Conservation (phyloP, 768 basidiomycete genomes). For the Mycena rebaudengoi region DNA sequence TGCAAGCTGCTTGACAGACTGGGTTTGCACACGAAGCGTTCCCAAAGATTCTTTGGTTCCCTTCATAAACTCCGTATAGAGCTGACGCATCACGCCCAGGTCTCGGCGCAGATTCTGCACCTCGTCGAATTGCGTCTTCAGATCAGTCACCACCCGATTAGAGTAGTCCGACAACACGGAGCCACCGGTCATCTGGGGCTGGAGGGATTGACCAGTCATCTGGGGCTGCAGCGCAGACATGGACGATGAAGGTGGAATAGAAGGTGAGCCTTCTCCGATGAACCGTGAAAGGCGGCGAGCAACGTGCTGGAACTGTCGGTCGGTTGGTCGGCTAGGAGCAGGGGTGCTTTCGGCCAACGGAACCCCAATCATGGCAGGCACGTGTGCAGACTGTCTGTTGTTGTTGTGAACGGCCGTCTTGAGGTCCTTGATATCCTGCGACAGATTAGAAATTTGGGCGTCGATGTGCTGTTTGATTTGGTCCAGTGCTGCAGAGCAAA, state of each 20-base stretch:
- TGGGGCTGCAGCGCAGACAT: conserved; percentile 60
- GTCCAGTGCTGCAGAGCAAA: conserved; percentile 76
- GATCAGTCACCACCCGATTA: conserved; percentile 76
- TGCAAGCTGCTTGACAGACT: conserved; percentile 88
- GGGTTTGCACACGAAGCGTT: conserved; percentile 82
- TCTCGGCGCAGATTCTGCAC: conserved; percentile 94
- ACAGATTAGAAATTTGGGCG: conserved; percentile 81
- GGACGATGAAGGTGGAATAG: conserved; percentile 32
- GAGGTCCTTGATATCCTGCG: conserved; percentile 92
- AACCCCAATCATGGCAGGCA: conserved; percentile 57
- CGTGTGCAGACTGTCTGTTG: conserved; percentile 59
- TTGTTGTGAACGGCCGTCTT: conserved; percentile 66
- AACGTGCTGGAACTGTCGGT: conserved; percentile 75
- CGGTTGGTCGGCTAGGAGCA: conserved; percentile 72
- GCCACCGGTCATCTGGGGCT: conserved; percentile 79
- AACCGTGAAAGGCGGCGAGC: conserved; percentile 81
- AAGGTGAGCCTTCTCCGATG: conserved; percentile 55
- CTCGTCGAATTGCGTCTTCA: conserved; percentile 94
- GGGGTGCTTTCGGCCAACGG: conserved; percentile 74
- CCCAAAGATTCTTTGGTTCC: conserved; percentile 88
- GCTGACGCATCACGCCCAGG: conserved; percentile 91
- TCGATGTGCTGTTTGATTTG: conserved; percentile 99
- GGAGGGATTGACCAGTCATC: conserved; percentile 72
- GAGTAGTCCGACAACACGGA: conserved; percentile 79
- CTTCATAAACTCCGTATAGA: conserved; percentile 94